These are phyloP conservation scores for Trichoderma simmonsii DNA, from an alignment of 2,329 filamentous ascomycete species.

Conservation along the genomic window DNA sequence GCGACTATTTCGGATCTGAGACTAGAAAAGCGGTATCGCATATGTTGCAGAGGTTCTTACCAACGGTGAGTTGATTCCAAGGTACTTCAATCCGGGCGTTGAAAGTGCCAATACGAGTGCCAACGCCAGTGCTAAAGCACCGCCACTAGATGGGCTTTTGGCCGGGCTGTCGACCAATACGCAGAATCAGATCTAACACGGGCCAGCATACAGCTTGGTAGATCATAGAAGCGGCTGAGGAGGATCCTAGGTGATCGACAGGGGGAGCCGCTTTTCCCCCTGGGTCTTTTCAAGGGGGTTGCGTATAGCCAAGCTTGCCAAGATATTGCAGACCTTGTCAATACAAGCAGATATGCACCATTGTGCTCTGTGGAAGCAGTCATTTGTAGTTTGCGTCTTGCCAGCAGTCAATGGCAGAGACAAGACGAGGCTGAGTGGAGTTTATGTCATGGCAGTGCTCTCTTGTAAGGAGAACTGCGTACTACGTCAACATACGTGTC, in stretches of 20 bases:
- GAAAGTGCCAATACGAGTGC: neutral
- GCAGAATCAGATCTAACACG: neutral
- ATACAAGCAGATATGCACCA: neutral
- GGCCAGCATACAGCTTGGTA: neutral
- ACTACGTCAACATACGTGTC: neutral
- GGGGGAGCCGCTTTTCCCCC: conserved; percentile 6
- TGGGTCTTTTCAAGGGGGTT: neutral
- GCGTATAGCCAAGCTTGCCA: neutral
- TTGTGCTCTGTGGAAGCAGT: neutral
- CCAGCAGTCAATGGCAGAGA: neutral
- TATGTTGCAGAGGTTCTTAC: neutral
- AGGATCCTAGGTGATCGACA: conserved; percentile 7
- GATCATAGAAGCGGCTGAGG: neutral
- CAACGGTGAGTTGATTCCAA: neutral
- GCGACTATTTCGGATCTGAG: neutral
- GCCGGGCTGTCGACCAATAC: neutral
- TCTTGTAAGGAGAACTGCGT: neutral
- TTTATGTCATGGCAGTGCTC: neutral
- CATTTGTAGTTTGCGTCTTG: neutral
- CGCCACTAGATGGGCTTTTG: neutral
- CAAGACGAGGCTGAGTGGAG: neutral
- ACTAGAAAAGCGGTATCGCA: neutral
- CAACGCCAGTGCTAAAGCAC: neutral
- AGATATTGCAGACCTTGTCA: neutral
- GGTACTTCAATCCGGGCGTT: neutral